Evolutionary conservation across 164 flowering plant species (phyloP), one percentile per base, ranked within the genome.

Genomic region (Vitis rotundifolia): DNA sequence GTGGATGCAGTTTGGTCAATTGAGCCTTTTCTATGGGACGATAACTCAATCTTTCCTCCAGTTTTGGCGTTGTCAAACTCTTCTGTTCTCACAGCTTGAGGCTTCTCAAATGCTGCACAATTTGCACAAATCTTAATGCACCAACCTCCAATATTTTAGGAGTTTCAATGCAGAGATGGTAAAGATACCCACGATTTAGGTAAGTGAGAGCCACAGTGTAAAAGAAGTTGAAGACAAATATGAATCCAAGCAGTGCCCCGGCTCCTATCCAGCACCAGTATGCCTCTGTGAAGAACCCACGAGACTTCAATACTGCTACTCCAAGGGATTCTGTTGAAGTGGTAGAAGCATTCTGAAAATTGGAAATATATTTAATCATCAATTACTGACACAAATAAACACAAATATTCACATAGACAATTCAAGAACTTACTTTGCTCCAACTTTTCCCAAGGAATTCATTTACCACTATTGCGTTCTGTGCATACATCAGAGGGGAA

Each of bases 381-480:
- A 49, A 28, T 16, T 9, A 12, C 37, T 31, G 37, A 31, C 2
- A 8, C 16, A 13, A 18, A 16, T 2, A 12, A 0, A 57, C 49
- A 19, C 14, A 5, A 22, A 50, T 19, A 56, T 10, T 13, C 8
- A 60, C 18, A 66, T 0, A 14, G 14, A 49, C 1, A 15, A n/a
- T 53, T 59, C 18, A 61, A 61, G 9, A 29, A 15, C 66, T 57
- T 80, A 78, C 86, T 55, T 69, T 70, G 13, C 64, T 73, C 87
- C 87, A 84, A 63, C 79, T 79, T 8, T 78, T 62, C 48, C 83
- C 82, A 65, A 81, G 82, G 68, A 81, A 76, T 68, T 84, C 87
- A 72, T 84, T 81, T 11, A 66, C 80, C 53, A 63, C 67, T 28
- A 84, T 71, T 12, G 81, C 83, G 55, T 84, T 81, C 64, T 81